These are phyloP conservation scores for Suillus discolor DNA, from an alignment of 768 basidiomycete species.

Conservation along the genomic window DNA sequence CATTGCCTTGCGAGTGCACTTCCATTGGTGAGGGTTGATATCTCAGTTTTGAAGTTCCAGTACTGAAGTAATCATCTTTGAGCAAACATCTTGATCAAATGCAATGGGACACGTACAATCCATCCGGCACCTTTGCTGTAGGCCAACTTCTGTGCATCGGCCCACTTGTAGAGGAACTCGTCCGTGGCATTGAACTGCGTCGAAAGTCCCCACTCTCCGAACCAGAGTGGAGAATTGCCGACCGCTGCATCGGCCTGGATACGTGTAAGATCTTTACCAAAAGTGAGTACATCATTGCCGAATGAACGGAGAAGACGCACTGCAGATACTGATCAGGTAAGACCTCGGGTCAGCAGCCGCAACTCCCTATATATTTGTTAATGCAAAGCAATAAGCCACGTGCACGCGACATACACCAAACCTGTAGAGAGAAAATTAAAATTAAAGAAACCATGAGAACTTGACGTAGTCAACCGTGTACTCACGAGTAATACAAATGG, in stretches of 20 bases:
- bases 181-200: conserved; percentile 67
- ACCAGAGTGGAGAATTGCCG: conserved; percentile 51
- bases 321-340: conserved; percentile 70
- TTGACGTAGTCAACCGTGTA: conserved; percentile 5
- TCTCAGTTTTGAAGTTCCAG: conserved; percentile 80
- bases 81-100: neutral
- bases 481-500: conserved; percentile 76
- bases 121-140: conserved; percentile 65
- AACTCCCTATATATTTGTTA: conserved; percentile 53
- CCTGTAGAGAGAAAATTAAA: conserved; percentile 29
- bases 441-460: neutral
- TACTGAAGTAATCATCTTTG: conserved; percentile 36
- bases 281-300: neutral
- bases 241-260: conserved; percentile 48
- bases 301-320: conserved; percentile 40
- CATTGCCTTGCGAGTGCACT: conserved; percentile 57
- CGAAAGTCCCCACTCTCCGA: conserved; percentile 63
- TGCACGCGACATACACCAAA: conserved; percentile 51
- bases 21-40: conserved; percentile 47
- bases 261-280: conserved; percentile 56
- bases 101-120: conserved; percentile 49
- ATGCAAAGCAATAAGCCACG: neutral
- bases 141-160: conserved; percentile 71
- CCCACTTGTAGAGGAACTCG: conserved; percentile 65
- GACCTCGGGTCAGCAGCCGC: conserved; percentile 64